phyloP scores from a whole-genome alignment of 2,329 filamentous ascomycete genomes.

The Xylariaceae sp. region DNA sequence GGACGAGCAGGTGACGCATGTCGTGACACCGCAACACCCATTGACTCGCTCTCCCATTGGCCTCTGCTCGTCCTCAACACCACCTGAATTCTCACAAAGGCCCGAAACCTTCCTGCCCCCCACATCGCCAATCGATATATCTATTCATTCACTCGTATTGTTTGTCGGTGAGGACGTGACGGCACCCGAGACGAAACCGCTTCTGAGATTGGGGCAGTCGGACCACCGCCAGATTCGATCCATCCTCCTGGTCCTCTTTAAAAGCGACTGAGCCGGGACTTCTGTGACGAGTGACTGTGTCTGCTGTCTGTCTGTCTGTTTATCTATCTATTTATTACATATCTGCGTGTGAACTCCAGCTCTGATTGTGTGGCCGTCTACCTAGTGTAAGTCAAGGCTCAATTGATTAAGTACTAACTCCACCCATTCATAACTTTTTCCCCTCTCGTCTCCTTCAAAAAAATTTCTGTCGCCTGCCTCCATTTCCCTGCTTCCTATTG shows the following conservation, averaged over 20 bases:
- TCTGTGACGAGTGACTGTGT: too few relatives aligned
- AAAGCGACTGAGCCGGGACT: not conserved
- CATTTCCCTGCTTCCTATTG: not conserved
- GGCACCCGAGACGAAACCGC: not conserved
- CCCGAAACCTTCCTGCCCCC: constrained; percentile 10
- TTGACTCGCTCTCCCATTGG: constrained; percentile 10
- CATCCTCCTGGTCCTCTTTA: not conserved
- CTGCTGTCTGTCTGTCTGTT: too few relatives aligned
- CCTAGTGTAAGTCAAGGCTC: constrained; percentile 11
- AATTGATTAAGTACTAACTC: not conserved
- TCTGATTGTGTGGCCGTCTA: not conserved
- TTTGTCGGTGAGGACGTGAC: constrained; percentile 10
- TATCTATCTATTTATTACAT: too few relatives aligned
- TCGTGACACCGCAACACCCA: constrained; percentile 14
- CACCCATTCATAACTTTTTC: not conserved
- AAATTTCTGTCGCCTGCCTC: not conserved
- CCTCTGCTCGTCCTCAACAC: constrained; percentile 4
- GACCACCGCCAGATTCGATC: constrained; percentile 1
- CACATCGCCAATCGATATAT: constrained; percentile 9
- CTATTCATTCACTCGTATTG: not conserved
- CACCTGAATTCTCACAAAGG: constrained; percentile 10
- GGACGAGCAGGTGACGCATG: constrained; percentile 17
- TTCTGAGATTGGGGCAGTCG: constrained; percentile 6
- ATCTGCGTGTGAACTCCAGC: too few relatives aligned
- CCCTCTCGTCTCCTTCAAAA: too few relatives aligned